Evolutionary conservation across 2,329 filamentous ascomycete genomes (phyloP), one percentile per base, ranked within the genome.

Genomic region (Fusarium oligoseptatum): DNA sequence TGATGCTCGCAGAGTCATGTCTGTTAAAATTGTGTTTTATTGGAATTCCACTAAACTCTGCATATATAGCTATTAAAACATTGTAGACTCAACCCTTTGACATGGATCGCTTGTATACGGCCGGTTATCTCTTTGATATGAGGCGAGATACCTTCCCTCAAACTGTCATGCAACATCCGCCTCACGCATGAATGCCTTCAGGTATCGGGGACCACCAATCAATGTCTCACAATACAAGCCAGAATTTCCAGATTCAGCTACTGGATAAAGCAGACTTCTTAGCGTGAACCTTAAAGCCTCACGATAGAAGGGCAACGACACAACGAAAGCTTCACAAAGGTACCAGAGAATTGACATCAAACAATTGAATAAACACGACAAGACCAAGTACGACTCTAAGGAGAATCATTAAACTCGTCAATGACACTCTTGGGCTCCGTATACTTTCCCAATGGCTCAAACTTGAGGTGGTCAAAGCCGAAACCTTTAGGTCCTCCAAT

Each of bases 391-490:
- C 4, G 24, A 10, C 15, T 55, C 43, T 64, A 68, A 10, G 17
- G 39, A 15, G 65, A 60, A 17, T 69, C 61, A 45, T 81, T 64
- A 63, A 74, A 89, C 79, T 89, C 88, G 50, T 89, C 86, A 78
- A 90, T 88, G 0, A 90, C 87, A 70, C 88, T 89, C 37, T 56
- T 77, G 0, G 88, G 88, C 77, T 86, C 87, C 11, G 83, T 80
- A 70, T 87, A 89, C 37, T 78, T 84, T 1, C 87, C 87, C 4
- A 88, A 67, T 0, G 88, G 83, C 62, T 84, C 80, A 72, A 88
- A 89, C 68, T 83, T 82, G 24, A 89, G 72, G 55, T 88, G 84
- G 6, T 83, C 78, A 70, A 88, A 85, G 15, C 85, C 87, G 71
- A 89, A 88, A 0, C 82, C 82, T 52, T 85, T 81, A 0, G 87